Evolutionary conservation across 1,284 basidiomycete species (phyloP).

Genomic region (Boletus semigastroideus): DNA sequence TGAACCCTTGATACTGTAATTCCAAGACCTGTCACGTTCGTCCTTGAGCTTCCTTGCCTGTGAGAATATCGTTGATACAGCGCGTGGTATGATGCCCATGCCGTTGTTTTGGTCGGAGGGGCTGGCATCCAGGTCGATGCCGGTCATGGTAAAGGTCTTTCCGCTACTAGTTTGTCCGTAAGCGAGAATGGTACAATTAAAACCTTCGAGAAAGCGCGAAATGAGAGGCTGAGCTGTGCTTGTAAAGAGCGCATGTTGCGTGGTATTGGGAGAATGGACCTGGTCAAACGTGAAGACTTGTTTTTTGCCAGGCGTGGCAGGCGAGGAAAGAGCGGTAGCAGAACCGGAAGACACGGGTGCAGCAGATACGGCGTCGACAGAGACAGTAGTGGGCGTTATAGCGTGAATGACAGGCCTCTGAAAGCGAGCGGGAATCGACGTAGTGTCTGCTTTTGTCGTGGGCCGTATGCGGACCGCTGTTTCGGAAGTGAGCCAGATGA

Average conservation of each 20-base stretch:
- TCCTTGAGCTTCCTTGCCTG: conserved; percentile 74
- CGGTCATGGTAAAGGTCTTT: conserved; percentile 97
- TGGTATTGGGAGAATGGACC: conserved; percentile 81
- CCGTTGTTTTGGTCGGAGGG: conserved; percentile 71
- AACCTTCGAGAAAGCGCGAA: conserved; percentile 90
- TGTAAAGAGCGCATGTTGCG: conserved; percentile 84
- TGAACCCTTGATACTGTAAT: conserved; percentile 75
- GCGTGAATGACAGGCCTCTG: conserved; percentile 87
- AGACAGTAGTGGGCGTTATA: conserved; percentile 63
- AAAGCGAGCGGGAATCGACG: conserved; percentile 89
- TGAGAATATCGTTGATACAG: conserved; percentile 89
- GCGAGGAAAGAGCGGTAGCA: conserved; percentile 45
- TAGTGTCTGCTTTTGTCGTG: conserved; percentile 77
- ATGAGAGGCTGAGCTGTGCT: conserved; percentile 84
- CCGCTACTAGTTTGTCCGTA: conserved; percentile 98
- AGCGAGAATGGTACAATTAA: conserved; percentile 96
- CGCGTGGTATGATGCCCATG: conserved; percentile 94
- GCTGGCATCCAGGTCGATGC: conserved; percentile 82
- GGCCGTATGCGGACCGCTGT: conserved; percentile 92
- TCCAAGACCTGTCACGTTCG: conserved; percentile 71
- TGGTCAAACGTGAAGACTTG: conserved; percentile 93
- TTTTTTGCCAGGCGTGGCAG: conserved; percentile 60
- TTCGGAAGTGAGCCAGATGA: conserved; percentile 8
- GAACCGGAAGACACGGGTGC: conserved; percentile 47
- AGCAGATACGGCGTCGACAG: conserved; percentile 66